Base-by-base conservation (phyloP, 2,329 filamentous ascomycete genomes). In the Aspergillus sojae region DNA sequence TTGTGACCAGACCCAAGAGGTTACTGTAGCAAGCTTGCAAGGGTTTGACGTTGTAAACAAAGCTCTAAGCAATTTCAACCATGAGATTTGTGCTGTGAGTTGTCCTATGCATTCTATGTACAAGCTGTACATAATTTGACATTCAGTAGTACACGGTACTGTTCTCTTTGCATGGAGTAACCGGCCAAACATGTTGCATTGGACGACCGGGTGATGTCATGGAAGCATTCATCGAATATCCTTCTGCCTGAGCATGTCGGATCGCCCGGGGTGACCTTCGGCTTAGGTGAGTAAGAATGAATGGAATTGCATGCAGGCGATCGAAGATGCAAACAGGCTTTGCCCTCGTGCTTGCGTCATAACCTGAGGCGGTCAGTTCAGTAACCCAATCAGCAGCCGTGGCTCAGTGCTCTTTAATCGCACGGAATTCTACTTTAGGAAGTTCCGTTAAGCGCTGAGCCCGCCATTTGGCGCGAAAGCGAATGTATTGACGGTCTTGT, bases 311-410 rank as follows among this genome's bases (percentile, higher is more conserved):
- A 6, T 34, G 32, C 32, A 34, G 32, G 10, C 10, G n/a, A 46
- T 46, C 14, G 14, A 26, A 34, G 14, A 62, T 57, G 60, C 45
- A 57, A 62, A 62, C 60, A 55, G 60, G 60, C 56, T 57, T 57
- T 48, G 54, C 39, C 45, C 34, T 48, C 19, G 21, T 52, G 32
- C 16, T 62, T 62, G 45, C 60, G 53, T 62, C 60, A 62, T 41
- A 32, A 21, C 7, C 32, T 14, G 21, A 43, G 52, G 50, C 50
- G 50, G 50, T 54, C 50, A 23, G 50, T 2, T 21, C 10, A 26
- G 9, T 16, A 19, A 23, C 10, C 59, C 59, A 61, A 61, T 23
- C 41, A 56, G 19, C 12, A 19, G 6, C 30, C 12, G 26, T 50
- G 26, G 7, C 14, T 32, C 41, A 32, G 57, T 21, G 11, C 6